Percentiles rank a stretch among this genome's conserved stretches.
These are phyloP conservation scores for Alternaria sp. DNA, from an alignment of 2,329 filamentous ascomycete genomes.

Conservation along the genomic window DNA sequence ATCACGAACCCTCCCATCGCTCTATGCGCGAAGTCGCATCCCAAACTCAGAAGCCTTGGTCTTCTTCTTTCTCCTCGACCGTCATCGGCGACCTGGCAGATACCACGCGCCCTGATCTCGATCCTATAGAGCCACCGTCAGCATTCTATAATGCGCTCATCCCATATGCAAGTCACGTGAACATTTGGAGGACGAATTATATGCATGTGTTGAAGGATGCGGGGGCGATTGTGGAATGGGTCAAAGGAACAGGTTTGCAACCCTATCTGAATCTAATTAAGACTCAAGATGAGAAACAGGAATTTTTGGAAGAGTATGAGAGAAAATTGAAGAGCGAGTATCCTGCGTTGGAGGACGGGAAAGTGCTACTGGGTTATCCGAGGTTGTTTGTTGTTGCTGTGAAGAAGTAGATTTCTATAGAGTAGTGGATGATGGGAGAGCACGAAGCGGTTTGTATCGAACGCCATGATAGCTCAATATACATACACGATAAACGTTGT, in stretches of 20 bases:
- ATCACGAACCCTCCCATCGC: conserved; percentile 59
- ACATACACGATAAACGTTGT: not conserved
- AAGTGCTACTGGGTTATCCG: conserved; percentile 65
- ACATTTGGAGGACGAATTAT: conserved; percentile 66
- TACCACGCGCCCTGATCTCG: conserved; percentile 49
- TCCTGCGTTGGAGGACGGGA: conserved; percentile 58
- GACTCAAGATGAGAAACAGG: conserved; percentile 49
- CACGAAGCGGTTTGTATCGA: not conserved
- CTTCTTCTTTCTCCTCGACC: conserved; percentile 32
- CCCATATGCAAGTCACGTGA: conserved; percentile 51
- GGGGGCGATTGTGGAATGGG: conserved; percentile 66
- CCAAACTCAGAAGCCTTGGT: conserved; percentile 51
- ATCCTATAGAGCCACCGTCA: conserved; percentile 59
- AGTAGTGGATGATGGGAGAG: not conserved
- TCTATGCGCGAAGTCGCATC: conserved; percentile 59
- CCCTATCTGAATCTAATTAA: conserved; percentile 63
- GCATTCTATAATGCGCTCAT: conserved; percentile 62
- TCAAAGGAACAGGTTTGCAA: conserved; percentile 65
- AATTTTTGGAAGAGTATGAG: conserved; percentile 61
- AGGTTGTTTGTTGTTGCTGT: conserved; percentile 63
- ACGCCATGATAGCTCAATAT: not conserved
- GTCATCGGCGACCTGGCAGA: conserved; percentile 26
- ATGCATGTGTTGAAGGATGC: conserved; percentile 61
- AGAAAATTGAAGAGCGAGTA: conserved; percentile 57
- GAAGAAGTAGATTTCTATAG: conserved; percentile 24